Evolutionary conservation across 139 green algal species (phyloP).

Genomic region (Yamagishiella unicocca): DNA sequence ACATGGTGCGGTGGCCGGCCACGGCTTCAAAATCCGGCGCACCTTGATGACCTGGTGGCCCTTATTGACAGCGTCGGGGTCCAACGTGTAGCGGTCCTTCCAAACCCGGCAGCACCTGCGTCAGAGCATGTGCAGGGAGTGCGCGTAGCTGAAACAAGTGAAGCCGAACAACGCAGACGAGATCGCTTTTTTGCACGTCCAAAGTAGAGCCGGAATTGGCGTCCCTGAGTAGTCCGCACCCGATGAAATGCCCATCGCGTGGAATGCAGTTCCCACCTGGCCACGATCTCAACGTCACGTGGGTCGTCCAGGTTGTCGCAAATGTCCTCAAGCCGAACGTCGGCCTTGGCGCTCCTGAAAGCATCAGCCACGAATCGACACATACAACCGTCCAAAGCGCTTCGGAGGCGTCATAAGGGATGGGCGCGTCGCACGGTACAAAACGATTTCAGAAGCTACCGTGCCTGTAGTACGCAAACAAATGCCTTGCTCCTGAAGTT

Average conservation of each 20-base stretch:
- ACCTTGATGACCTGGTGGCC: slow-evolving; percentile 17
- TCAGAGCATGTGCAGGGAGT: background rate
- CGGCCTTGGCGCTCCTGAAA: slow-evolving; percentile 1
- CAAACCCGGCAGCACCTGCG: slow-evolving; percentile 17
- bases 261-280: background rate
- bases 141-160: background rate
- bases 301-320: background rate
- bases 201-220: background rate
- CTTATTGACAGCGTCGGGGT: background rate
- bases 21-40: background rate
- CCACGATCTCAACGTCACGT: slow-evolving; percentile 28
- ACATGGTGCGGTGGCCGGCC: background rate
- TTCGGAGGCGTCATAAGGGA: too few species aligned
- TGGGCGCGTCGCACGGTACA: too few species aligned
- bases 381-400: too few species aligned
- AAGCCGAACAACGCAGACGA: background rate
- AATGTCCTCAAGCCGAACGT: background rate
- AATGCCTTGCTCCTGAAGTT: too few species aligned
- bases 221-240: background rate
- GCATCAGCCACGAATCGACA: background rate
- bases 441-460: too few species aligned
- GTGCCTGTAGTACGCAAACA: too few species aligned
- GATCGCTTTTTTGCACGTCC: background rate
- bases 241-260: background rate
- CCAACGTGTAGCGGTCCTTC: background rate